These are phyloP conservation scores for Meredithiella fracta DNA, from an alignment of 2,329 filamentous ascomycete genomes.

Conservation along the genomic window DNA sequence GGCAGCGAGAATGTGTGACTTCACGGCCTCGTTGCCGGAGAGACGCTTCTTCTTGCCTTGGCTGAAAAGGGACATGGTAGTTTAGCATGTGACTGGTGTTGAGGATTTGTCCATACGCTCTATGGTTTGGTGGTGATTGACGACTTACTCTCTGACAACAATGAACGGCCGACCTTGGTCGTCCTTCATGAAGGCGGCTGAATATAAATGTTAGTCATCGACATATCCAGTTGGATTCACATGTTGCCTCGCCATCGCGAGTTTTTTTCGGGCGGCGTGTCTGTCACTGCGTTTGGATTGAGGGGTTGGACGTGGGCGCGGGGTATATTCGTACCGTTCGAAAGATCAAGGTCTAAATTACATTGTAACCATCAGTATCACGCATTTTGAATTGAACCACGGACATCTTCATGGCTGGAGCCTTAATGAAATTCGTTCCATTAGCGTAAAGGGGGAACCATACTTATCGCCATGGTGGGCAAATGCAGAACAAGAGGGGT, in stretches of 20 bases:
- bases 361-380: neutral
- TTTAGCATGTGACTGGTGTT: constrained; percentile 16
- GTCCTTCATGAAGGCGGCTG: constrained; percentile 75
- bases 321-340: constrained; percentile 46
- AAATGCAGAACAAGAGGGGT: constrained; percentile 12
- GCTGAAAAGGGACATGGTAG: constrained; percentile 29
- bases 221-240: neutral
- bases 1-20: constrained; percentile 93
- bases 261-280: neutral
- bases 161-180: constrained; percentile 96
- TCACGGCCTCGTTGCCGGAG: constrained; percentile 92
- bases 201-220: constrained; percentile 13
- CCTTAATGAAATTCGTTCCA: neutral
- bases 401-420: neutral
- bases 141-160: constrained; percentile 85
- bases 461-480: constrained; percentile 25
- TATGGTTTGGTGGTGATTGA: neutral
- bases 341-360: constrained; percentile 58
- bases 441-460: constrained; percentile 16
- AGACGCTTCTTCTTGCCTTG: constrained; percentile 97
- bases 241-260: constrained; percentile 11
- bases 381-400: neutral
- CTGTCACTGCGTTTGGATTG: neutral
- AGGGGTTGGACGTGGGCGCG: constrained; percentile 4
- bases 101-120: neutral